These are phyloP conservation scores for Gastrolobium villosum DNA, from an alignment of 306 rosid species.

Conservation along the genomic window DNA sequence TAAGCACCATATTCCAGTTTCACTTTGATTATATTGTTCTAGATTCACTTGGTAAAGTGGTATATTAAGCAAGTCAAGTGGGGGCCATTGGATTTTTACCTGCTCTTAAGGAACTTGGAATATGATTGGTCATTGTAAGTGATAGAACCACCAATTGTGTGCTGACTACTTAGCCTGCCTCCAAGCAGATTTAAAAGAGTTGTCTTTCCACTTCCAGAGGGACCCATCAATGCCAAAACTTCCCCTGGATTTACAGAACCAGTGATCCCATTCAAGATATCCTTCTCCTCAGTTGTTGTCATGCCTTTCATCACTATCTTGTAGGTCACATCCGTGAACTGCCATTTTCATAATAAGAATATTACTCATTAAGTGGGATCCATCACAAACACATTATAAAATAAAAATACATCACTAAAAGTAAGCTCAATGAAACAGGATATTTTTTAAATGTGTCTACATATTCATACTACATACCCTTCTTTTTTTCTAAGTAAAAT, in stretches of 20 bases:
- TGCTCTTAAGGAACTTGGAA: slow-evolving; percentile 88
- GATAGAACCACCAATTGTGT: slow-evolving; percentile 67
- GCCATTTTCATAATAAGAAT: slow-evolving; percentile 43
- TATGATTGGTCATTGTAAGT: slow-evolving; percentile 87
- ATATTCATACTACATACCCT: slow-evolving; percentile 50
- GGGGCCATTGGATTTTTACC: slow-evolving; percentile 48
- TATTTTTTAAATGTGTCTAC: slow-evolving; percentile 18
- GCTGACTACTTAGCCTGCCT: slow-evolving; percentile 61
- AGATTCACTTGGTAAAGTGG: slow-evolving; percentile 13
- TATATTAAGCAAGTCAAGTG: slow-evolving; percentile 17
- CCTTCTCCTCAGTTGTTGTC: slow-evolving; percentile 76
- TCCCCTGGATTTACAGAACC: slow-evolving; percentile 93
- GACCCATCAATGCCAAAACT: slow-evolving; percentile 98
- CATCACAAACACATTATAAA: slow-evolving; percentile 17
- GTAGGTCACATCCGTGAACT: slow-evolving; percentile 91
- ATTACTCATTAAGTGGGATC: slow-evolving; percentile 23
- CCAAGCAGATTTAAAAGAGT: slow-evolving; percentile 86
- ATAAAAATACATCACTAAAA: not conserved
- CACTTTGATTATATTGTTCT: not conserved
- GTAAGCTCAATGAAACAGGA: slow-evolving; percentile 13
- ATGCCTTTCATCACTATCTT: slow-evolving; percentile 80
- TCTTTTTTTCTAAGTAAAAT: slow-evolving; percentile 42
- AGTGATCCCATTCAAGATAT: slow-evolving; percentile 81
- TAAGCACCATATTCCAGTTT: not conserved
- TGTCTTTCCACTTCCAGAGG: slow-evolving; percentile 98